phyloP scores from a whole-genome alignment of 148 eudicot genomes.

The Rhododendron ferrugineum region DNA sequence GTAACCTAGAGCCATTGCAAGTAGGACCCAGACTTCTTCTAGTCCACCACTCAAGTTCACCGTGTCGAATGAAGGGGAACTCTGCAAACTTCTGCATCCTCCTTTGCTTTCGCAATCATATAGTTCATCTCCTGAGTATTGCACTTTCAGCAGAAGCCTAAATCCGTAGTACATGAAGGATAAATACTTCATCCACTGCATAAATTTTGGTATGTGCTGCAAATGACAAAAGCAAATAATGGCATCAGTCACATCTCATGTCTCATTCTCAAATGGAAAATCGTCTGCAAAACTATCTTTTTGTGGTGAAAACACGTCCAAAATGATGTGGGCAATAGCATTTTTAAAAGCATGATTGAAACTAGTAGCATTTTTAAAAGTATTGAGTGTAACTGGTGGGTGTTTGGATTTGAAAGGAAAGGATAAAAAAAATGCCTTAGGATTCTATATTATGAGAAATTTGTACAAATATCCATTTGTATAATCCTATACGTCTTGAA shows the following conservation, averaged over 20 bases:
- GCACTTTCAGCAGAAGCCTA: slow-evolving; percentile 57
- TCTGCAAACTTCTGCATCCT: slow-evolving; percentile 75
- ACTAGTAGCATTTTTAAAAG: background rate
- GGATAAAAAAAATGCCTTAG: background rate
- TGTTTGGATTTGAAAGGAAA: background rate
- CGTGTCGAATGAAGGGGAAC: slow-evolving; percentile 91
- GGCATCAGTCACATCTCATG: background rate
- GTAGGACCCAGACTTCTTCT: slow-evolving; percentile 83
- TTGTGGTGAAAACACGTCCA: background rate
- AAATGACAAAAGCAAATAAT: background rate
- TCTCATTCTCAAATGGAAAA: background rate
- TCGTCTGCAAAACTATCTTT: background rate
- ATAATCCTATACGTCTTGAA: background rate
- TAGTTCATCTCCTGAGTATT: slow-evolving; percentile 71
- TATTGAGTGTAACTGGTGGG: background rate
- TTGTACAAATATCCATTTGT: background rate
- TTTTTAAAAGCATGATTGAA: background rate
- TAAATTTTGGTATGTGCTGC: slow-evolving; percentile 93
- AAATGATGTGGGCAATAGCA: background rate
- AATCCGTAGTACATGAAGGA: slow-evolving; percentile 92
- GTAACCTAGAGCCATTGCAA: slow-evolving; percentile 81
- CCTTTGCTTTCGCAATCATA: slow-evolving; percentile 73
- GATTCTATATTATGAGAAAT: background rate
- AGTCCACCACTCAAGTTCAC: slow-evolving; percentile 68
- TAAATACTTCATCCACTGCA: slow-evolving; percentile 84